Percentiles rank a stretch among this genome's conserved stretches.
These are phyloP conservation scores for Phytophthora fragariae DNA, from an alignment of 352 stramenopile species.

Conservation along the genomic window DNA sequence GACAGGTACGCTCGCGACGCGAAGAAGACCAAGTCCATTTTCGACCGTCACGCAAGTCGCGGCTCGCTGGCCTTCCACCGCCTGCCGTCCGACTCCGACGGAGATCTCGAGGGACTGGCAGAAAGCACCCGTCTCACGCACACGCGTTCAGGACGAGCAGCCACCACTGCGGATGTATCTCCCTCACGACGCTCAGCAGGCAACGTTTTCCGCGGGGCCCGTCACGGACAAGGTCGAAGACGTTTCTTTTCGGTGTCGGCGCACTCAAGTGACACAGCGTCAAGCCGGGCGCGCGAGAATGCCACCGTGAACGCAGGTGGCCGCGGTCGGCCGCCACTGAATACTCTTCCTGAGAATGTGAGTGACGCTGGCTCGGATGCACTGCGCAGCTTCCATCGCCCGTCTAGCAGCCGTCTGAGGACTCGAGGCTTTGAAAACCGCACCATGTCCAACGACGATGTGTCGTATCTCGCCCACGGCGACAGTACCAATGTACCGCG, in stretches of 20 bases:
- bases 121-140: slow-evolving; percentile 9
- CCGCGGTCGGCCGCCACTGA: slow-evolving; percentile 9
- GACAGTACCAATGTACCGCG: slow-evolving; percentile 26
- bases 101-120: slow-evolving; percentile 19
- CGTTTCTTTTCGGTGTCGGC: slow-evolving; percentile 62
- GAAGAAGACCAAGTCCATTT: slow-evolving; percentile 62
- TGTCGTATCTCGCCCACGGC: slow-evolving; percentile 16
- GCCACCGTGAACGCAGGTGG: slow-evolving; percentile 13
- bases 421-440: slow-evolving; percentile 39
- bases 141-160: slow-evolving; percentile 17
- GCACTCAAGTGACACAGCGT: slow-evolving; percentile 7
- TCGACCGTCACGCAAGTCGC: slow-evolving; percentile 86
- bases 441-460: slow-evolving; percentile 47
- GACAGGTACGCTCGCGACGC: slow-evolving; percentile 62
- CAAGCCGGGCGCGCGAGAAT: slow-evolving; percentile 8
- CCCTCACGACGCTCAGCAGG: slow-evolving; percentile 48
- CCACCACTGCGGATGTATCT: slow-evolving; percentile 29
- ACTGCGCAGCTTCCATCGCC: slow-evolving; percentile 30
- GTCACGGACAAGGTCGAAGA: slow-evolving; percentile 56
- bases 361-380: slow-evolving; percentile 22
- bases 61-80: slow-evolving; percentile 84
- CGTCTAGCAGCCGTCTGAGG: slow-evolving; percentile 23
- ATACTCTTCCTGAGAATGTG: slow-evolving; percentile 27
- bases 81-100: slow-evolving; percentile 43
- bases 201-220: slow-evolving; percentile 73